A percentile compares a stretch with the other conserved stretches of the same genome.
phyloP scores from a whole-genome alignment of 2,329 filamentous ascomycete species.

The Capronia americana region DNA sequence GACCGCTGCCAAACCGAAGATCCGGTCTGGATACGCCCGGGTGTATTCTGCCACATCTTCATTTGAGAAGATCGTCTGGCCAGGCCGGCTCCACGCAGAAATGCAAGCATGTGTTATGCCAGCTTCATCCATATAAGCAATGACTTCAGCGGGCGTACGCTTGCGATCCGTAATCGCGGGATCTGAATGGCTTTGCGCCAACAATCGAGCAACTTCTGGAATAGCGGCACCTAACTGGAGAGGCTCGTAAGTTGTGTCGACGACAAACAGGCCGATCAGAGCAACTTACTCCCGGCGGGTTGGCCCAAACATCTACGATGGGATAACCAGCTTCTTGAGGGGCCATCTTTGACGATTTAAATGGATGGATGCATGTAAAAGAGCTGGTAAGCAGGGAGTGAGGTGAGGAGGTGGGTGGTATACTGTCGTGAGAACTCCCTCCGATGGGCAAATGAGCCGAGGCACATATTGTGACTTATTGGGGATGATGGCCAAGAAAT shows the following conservation, averaged over 20 bases:
- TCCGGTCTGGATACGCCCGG: conserved; percentile 39
- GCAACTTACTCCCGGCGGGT: conserved; percentile 12
- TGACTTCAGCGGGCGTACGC: conserved; percentile 36
- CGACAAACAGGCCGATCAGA: neutral
- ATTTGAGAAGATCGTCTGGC: conserved; percentile 38
- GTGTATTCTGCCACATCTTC: conserved; percentile 39
- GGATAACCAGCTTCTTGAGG: neutral
- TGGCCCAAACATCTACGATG: conserved; percentile 28
- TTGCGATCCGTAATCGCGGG: conserved; percentile 2
- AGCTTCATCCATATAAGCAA: conserved; percentile 36
- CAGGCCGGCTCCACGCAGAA: conserved; percentile 37
- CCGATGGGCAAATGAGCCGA: no score
- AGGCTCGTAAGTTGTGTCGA: neutral
- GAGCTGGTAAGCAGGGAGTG: no score
- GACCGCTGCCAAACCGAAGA: conserved; percentile 41
- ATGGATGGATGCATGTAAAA: no score
- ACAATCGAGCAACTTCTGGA: conserved; percentile 21
- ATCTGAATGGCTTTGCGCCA: conserved; percentile 22
- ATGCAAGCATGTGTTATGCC: conserved; percentile 38
- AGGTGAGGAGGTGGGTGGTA: no score
- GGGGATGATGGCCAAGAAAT: no score
- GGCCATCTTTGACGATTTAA: no score
- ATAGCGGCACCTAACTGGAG: neutral
- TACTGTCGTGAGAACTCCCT: no score
- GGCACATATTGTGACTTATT: no score